phyloP scores from a whole-genome alignment of 2,329 filamentous ascomycete genomes.

The Colletotrichum theobromicola region DNA sequence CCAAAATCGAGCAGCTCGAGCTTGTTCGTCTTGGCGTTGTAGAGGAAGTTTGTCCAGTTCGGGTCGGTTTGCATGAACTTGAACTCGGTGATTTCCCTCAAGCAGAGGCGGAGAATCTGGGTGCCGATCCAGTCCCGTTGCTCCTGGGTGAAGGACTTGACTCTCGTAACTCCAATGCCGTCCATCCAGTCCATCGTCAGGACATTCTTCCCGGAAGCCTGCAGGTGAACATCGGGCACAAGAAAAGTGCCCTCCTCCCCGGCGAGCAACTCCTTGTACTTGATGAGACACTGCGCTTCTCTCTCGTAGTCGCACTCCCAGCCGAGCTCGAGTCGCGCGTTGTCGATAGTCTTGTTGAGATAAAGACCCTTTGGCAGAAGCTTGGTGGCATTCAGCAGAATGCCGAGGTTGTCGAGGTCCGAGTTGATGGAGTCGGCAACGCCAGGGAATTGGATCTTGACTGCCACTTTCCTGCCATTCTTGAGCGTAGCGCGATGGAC shows the following conservation, averaged over 20 bases:
- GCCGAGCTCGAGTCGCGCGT: slow-evolving; percentile 86
- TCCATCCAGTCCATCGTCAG: slow-evolving; percentile 93
- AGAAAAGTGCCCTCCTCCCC: slow-evolving; percentile 76
- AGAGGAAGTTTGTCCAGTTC: slow-evolving; percentile 99
- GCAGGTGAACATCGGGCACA: slow-evolving; percentile 77
- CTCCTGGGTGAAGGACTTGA: slow-evolving; percentile 75
- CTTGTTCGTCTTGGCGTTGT: slow-evolving; percentile 72
- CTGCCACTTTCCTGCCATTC: slow-evolving; percentile 79
- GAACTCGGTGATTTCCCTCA: slow-evolving; percentile 94
- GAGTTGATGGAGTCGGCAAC: slow-evolving; percentile 96
- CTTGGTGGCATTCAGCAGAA: slow-evolving; percentile 88
- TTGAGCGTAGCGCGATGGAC: slow-evolving; percentile 86
- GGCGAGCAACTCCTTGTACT: slow-evolving; percentile 79
- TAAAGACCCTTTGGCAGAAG: slow-evolving; percentile 91
- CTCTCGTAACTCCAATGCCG: slow-evolving; percentile 84
- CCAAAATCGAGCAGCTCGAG: slow-evolving; percentile 96
- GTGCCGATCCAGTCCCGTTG: slow-evolving; percentile 97
- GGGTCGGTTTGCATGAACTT: slow-evolving; percentile 99
- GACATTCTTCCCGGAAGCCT: slow-evolving; percentile 85
- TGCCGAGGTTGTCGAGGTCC: slow-evolving; percentile 89
- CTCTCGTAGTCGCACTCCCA: slow-evolving; percentile 98
- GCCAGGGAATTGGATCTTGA: slow-evolving; percentile 97
- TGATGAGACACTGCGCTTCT: slow-evolving; percentile 80
- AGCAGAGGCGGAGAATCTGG: slow-evolving; percentile 87
- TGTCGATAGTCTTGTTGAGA: slow-evolving; percentile 96